A percentile compares a stretch with the other conserved stretches of the same genome.
Conservation (phyloP, 1,284 basidiomycete genomes). For the Sphaerobolus stellatus region DNA sequence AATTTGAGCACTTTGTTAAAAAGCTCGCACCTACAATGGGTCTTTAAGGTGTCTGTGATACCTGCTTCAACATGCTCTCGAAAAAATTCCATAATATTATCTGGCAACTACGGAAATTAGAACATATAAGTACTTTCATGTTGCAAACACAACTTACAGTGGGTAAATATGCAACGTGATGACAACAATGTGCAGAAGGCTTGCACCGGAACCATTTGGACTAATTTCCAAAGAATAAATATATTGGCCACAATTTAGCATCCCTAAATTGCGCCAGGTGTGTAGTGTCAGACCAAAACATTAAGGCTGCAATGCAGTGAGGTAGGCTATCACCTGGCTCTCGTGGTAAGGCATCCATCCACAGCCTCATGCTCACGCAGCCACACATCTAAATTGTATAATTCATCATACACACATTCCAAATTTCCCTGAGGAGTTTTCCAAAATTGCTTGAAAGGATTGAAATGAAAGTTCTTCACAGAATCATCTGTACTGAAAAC, state of each 20-base stretch:
- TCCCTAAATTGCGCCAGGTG: too few species aligned
- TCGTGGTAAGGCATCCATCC: constrained; percentile 6
- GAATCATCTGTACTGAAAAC: not conserved
- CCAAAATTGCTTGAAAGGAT: not conserved
- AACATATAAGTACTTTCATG: constrained; percentile 14
- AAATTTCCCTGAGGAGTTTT: not conserved
- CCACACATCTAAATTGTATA: constrained; percentile 33
- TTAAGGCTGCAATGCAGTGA: constrained; percentile 22
- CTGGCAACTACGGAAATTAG: constrained; percentile 19
- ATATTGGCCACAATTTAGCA: constrained; percentile 37
- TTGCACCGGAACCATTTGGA: constrained; percentile 33
- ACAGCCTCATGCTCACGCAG: constrained; percentile 26
- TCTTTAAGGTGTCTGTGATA: constrained; percentile 1
- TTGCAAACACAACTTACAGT: constrained; percentile 25
- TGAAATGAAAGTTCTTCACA: constrained; percentile 13
- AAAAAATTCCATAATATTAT: constrained; percentile 20
- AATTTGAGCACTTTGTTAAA: too few species aligned
- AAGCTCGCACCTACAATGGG: too few species aligned
- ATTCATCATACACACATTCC: constrained; percentile 29
- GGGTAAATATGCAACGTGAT: constrained; percentile 36
- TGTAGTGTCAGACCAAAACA: constrained; percentile 41
- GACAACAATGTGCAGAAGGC: constrained; percentile 24
- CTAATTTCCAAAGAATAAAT: constrained; percentile 36
- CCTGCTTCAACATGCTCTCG: constrained; percentile 12
- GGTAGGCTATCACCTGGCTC: constrained; percentile 22